A percentile compares a stretch with the other conserved stretches of the same genome.
phyloP scores from a whole-genome alignment of 495 filamentous ascomycete genomes.

The Friedmanniomyces endolithicus region DNA sequence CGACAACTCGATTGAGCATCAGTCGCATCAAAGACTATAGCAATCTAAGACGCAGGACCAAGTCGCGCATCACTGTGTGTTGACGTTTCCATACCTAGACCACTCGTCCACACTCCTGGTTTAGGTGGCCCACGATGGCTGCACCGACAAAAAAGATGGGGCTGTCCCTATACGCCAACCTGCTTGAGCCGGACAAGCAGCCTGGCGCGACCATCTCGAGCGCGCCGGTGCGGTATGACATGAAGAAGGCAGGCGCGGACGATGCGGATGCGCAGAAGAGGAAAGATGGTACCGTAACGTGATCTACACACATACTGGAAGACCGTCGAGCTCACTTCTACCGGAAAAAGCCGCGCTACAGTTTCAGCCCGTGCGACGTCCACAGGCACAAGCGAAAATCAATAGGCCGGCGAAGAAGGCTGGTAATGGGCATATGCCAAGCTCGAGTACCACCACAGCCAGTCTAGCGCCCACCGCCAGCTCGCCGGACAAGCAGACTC shows the following conservation, averaged over 20 bases:
- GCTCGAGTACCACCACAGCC: conserved; percentile 12
- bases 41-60: no score
- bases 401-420: conserved; percentile 41
- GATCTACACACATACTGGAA: conserved; percentile 29
- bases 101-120: background rate
- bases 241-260: conserved; percentile 40
- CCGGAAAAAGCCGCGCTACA: conserved; percentile 52
- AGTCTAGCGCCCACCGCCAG: conserved; percentile 2
- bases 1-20: no score
- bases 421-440: conserved; percentile 1
- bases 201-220: conserved; percentile 56
- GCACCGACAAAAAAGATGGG: conserved; percentile 19
- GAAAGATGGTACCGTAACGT: conserved; percentile 54
- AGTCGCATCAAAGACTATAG: no score
- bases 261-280: conserved; percentile 56
- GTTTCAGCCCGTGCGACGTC: conserved; percentile 76
- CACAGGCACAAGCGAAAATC: conserved; percentile 57
- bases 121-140: conserved; percentile 16
- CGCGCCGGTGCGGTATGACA: conserved; percentile 65
- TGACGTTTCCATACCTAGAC: no score
- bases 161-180: conserved; percentile 52
- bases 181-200: conserved; percentile 43
- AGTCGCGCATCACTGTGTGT: no score
- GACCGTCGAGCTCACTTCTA: conserved; percentile 38
- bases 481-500: conserved; percentile 19